A percentile compares a stretch with the other conserved stretches of the same genome.
Conservation (phyloP, 768 basidiomycete species). For the Amanita jacksonii region DNA sequence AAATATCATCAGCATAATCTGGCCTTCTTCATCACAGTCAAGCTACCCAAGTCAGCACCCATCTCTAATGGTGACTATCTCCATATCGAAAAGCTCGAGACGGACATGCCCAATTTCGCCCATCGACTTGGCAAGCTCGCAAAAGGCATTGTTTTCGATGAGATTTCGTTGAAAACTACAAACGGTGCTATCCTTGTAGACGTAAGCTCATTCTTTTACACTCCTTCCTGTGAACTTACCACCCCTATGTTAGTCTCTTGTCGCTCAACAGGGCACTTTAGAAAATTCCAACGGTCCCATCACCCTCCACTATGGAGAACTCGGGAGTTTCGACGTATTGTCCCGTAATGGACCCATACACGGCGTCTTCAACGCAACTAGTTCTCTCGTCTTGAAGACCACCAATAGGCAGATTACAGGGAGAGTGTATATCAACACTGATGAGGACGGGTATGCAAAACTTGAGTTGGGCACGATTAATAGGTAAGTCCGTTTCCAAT, state of each 20-base stretch:
- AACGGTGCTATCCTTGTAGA: constrained; percentile 28
- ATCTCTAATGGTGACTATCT: constrained; percentile 15
- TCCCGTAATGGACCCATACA: constrained; percentile 36
- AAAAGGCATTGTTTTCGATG: constrained; percentile 29
- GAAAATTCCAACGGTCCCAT: constrained; percentile 35
- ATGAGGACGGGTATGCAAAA: constrained; percentile 16
- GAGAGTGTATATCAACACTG: constrained; percentile 28
- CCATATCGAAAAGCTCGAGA: constrained; percentile 32
- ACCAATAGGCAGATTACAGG: constrained; percentile 32
- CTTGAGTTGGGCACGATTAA: constrained; percentile 25
- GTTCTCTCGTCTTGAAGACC: constrained; percentile 23
- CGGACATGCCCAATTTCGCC: constrained; percentile 30
- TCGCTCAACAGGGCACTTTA: constrained; percentile 18
- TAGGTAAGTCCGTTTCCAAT: constrained; percentile 34
- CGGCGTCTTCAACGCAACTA: constrained; percentile 33
- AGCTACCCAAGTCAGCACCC: constrained; percentile 18
- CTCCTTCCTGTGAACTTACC: neutral
- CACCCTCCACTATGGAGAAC: constrained; percentile 31
- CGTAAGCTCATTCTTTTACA: constrained; percentile 11
- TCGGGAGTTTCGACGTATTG: constrained; percentile 17
- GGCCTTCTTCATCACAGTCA: constrained; percentile 16
- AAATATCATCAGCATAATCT: constrained; percentile 10
- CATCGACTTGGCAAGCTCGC: constrained; percentile 30
- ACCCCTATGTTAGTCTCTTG: constrained; percentile 20
- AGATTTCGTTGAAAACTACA: constrained; percentile 24